Evolutionary conservation across 1,284 basidiomycete genomes (phyloP), one percentile per base, ranked within the genome.

Genomic region (Ceratobasidium sp.): DNA sequence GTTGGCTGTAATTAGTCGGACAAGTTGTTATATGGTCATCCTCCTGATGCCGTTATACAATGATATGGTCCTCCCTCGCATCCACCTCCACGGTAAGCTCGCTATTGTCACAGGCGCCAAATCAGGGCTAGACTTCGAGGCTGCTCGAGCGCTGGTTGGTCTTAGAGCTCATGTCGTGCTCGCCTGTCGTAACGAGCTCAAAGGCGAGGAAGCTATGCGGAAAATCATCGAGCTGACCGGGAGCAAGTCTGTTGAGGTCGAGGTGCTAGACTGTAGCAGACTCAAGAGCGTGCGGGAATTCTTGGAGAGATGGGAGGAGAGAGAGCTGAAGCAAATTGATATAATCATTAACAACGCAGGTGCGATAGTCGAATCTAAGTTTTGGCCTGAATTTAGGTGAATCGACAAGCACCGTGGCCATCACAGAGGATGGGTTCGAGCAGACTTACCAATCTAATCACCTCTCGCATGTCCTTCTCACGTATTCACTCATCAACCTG

Each of bases 331-430:
- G 19, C 51, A 69, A 29, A 65, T 75, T 8, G 74, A 75, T 47
- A 71, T 75, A 41, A 44, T 75, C 47, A 62, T 72, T 17, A 75
- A 69, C 53, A 75, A 75, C 45, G 75, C 75, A 7, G 67, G 66
- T 75, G 44, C 17, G 57, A 63, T 62, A 24, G 57, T 33, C 6
- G 6, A 7, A 2, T 24, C n/a, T 22, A 8, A 17, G 5, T 17
- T 27, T 57, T 19, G n/a, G 1, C 29, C 22, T 17, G 6, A 17
- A 3, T 17, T 36, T 53, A 75, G 74, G 74, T 27, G 56, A 56
- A n/a, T 51, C 56, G 7, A 59, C 48, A 31, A 69, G 74, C 48
- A 29, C 53, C 11, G 60, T 69, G 22, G 5, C 22, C 8, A 11
- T 48, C 74, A 75, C 74, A 11, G 54, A 62, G 50, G 74, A 75